These are phyloP conservation scores for Cairneyella variabilis DNA, from an alignment of 495 filamentous ascomycete genomes.

Conservation along the genomic window DNA sequence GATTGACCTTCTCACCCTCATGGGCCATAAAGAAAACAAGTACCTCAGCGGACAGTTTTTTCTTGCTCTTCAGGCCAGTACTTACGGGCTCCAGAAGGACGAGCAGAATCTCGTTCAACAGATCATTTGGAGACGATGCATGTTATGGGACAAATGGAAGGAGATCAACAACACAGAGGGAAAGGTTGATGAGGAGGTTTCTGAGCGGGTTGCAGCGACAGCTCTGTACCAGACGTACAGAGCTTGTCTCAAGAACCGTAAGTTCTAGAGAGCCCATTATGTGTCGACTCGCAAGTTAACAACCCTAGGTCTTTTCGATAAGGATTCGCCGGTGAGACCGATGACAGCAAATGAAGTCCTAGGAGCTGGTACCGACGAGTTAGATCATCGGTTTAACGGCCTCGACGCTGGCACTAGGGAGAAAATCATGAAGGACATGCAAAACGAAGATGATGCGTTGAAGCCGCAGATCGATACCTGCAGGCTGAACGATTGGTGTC, in stretches of 20 bases:
- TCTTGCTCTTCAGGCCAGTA: slow-evolving; percentile 53
- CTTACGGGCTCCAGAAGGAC: slow-evolving; percentile 33
- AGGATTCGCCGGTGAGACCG: slow-evolving; percentile 14
- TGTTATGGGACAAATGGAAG: slow-evolving; percentile 61
- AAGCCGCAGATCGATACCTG: slow-evolving; percentile 40
- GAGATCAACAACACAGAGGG: slow-evolving; percentile 40
- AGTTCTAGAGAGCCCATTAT: slow-evolving; percentile 17
- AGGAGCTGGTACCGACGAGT: slow-evolving; percentile 33
- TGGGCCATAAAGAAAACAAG: slow-evolving; percentile 37
- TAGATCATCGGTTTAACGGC: slow-evolving; percentile 35
- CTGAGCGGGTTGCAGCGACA: slow-evolving; percentile 31
- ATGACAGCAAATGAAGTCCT: slow-evolving; percentile 37
- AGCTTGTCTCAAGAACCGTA: slow-evolving; percentile 28
- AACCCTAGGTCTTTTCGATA: slow-evolving; percentile 21
- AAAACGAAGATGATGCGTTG: slow-evolving; percentile 42
- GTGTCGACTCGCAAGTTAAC: neutral
- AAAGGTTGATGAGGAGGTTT: slow-evolving; percentile 36
- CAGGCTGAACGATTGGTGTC: slow-evolving; percentile 50
- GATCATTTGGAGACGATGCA: slow-evolving; percentile 65
- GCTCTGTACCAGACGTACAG: slow-evolving; percentile 35
- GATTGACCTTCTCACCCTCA: slow-evolving; percentile 79
- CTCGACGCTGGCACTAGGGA: slow-evolving; percentile 36
- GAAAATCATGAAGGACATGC: slow-evolving; percentile 38
- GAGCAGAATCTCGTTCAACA: slow-evolving; percentile 40
- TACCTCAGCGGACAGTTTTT: slow-evolving; percentile 46